These are phyloP conservation scores for Yarrowia osloensis DNA, from an alignment of 805 yeast species.

Conservation along the genomic window DNA sequence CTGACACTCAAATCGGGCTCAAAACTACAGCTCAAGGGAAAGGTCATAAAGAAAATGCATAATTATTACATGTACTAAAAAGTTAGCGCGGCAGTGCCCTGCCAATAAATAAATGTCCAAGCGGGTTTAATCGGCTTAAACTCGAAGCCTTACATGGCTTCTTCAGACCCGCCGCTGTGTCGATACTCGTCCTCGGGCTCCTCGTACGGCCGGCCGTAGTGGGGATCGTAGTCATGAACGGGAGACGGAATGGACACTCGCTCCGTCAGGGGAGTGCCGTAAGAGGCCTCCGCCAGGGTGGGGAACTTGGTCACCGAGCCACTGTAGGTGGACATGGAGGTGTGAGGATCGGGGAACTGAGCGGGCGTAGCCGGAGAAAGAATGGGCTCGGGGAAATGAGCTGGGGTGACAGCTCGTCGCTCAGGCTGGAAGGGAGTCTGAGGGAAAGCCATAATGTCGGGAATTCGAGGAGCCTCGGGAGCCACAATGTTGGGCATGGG, in stretches of 20 bases:
- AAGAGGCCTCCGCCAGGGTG: slow-evolving; percentile 12
- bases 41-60: slow-evolving; percentile 1
- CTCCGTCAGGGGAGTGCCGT: slow-evolving; percentile 1
- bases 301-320: slow-evolving; percentile 24
- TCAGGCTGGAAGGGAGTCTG: slow-evolving; percentile 12
- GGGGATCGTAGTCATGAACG: slow-evolving; percentile 27
- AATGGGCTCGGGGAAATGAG: slow-evolving; percentile 25
- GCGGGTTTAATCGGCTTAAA: slow-evolving; percentile 4
- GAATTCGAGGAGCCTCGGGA: slow-evolving; percentile 9
- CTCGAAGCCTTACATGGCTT: background rate
- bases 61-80: slow-evolving; percentile 24
- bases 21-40: background rate
- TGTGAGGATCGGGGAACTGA: slow-evolving; percentile 20
- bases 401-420: slow-evolving; percentile 26
- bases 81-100: slow-evolving; percentile 29
- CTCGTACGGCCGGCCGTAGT: slow-evolving; percentile 20
- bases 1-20: background rate
- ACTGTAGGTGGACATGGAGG: slow-evolving; percentile 13
- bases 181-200: slow-evolving; percentile 11
- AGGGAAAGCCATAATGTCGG: slow-evolving; percentile 16
- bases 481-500: background rate
- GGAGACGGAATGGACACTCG: slow-evolving; percentile 19
- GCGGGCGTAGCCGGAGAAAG: slow-evolving; percentile 17
- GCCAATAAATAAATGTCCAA: slow-evolving; percentile 27
- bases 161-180: slow-evolving; percentile 8